phyloP scores from a whole-genome alignment of 768 basidiomycete species.

The Collybiopsis confluens region DNA sequence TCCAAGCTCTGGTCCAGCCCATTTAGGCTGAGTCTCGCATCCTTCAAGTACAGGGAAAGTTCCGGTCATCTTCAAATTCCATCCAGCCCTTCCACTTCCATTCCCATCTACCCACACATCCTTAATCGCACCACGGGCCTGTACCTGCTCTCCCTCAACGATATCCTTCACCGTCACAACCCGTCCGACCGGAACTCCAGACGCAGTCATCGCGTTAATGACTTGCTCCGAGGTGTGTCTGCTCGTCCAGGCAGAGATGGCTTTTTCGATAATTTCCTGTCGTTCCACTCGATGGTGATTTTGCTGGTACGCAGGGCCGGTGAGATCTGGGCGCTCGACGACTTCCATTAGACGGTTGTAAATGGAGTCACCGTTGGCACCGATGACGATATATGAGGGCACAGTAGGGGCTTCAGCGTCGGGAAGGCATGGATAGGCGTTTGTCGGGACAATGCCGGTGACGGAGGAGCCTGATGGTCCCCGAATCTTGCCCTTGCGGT shows the following conservation, averaged over 20 bases:
- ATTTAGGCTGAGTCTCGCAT: constrained; percentile 51
- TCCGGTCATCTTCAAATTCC: constrained; percentile 65
- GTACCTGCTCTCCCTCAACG: constrained; percentile 51
- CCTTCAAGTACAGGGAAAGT: constrained; percentile 63
- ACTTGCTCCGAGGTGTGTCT: constrained; percentile 50
- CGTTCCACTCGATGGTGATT: constrained; percentile 61
- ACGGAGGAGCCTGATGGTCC: constrained; percentile 73
- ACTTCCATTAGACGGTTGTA: constrained; percentile 63
- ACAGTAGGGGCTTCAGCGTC: constrained; percentile 32
- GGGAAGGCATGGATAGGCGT: constrained; percentile 66
- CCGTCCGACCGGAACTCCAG: constrained; percentile 60
- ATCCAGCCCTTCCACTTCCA: constrained; percentile 29
- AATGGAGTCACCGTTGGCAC: constrained; percentile 68
- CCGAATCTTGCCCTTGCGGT: constrained; percentile 67
- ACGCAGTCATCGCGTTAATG: constrained; percentile 40
- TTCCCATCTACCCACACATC: constrained; percentile 46
- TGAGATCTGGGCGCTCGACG: constrained; percentile 56
- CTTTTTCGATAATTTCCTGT: constrained; percentile 62
- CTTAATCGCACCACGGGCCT: constrained; percentile 51
- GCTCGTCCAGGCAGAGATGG: constrained; percentile 58
- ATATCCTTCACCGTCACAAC: constrained; percentile 63
- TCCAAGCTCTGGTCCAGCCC: constrained; percentile 71
- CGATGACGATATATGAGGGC: constrained; percentile 63
- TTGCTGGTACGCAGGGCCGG: constrained; percentile 46
- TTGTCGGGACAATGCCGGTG: constrained; percentile 73